A percentile compares a stretch with the other conserved stretches of the same genome.
These are phyloP conservation scores for Dorcoceras hygrometricum DNA, from an alignment of 257 asterid genomes.

Conservation along the genomic window DNA sequence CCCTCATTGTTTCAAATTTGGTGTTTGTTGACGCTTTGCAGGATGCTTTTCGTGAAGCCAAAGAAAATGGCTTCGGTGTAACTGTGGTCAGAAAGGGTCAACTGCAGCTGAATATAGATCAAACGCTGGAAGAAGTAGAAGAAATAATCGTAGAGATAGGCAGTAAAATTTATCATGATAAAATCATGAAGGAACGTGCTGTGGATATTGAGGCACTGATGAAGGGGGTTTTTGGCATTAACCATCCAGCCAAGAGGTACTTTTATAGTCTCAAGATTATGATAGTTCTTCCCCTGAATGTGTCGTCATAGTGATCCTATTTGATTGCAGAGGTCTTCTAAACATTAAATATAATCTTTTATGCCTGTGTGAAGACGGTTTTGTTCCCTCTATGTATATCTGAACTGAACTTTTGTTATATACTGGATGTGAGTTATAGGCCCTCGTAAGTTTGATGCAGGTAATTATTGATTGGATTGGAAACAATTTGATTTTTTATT, in stretches of 20 bases:
- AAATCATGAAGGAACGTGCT: slow-evolving; percentile 61
- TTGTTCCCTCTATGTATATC: not conserved
- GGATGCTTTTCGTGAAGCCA: slow-evolving; percentile 93
- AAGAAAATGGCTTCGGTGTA: slow-evolving; percentile 77
- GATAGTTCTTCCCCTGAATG: not conserved
- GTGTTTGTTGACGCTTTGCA: slow-evolving; percentile 29
- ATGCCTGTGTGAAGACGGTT: not conserved
- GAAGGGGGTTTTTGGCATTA: slow-evolving; percentile 84
- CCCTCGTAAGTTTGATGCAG: not conserved
- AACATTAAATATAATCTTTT: not conserved
- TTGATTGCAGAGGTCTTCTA: not conserved
- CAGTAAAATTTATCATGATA: slow-evolving; percentile 82
- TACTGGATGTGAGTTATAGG: not conserved
- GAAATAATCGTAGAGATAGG: slow-evolving; percentile 75
- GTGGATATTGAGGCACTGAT: slow-evolving; percentile 62
- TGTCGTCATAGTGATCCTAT: not conserved
- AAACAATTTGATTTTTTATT: not conserved
- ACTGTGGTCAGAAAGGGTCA: slow-evolving; percentile 88
- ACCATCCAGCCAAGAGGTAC: slow-evolving; percentile 63
- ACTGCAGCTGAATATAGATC: slow-evolving; percentile 78
- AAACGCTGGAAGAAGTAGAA: slow-evolving; percentile 86
- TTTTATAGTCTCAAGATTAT: slow-evolving; percentile 6
- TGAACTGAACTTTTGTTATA: no score
- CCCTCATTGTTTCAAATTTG: not conserved
- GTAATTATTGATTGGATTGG: not conserved